These are phyloP conservation scores for Amanita pallidorosea DNA, from an alignment of 768 basidiomycete genomes.

Conservation along the genomic window DNA sequence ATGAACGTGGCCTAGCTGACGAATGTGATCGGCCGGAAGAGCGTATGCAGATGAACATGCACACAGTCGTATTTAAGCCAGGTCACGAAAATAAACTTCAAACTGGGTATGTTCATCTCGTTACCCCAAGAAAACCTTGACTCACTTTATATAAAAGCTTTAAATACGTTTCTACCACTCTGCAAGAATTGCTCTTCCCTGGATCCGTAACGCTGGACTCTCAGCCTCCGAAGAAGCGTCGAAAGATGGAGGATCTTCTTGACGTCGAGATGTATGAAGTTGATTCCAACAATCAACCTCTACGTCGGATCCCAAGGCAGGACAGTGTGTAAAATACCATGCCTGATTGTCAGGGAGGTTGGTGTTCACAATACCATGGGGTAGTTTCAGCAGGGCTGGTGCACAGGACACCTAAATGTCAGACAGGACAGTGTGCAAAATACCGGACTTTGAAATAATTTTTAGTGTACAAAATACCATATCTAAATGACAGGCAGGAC, in stretches of 20 bases:
- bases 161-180: conserved; percentile 36
- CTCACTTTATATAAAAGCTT: conserved; percentile 23
- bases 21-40: conserved; percentile 10
- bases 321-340: too few relatives aligned
- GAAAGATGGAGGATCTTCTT: conserved; percentile 9
- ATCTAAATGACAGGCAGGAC: too few relatives aligned
- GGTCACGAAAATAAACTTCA: conserved; percentile 25
- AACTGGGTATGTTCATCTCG: conserved; percentile 29
- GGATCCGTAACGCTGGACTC: conserved; percentile 8
- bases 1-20: conserved; percentile 6
- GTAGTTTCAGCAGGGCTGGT: too few relatives aligned
- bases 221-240: conserved; percentile 25
- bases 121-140: background rate
- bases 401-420: too few relatives aligned
- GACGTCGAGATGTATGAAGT: conserved; percentile 3
- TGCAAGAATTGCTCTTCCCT: conserved; percentile 37
- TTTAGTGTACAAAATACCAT: too few relatives aligned
- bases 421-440: too few relatives aligned
- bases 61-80: conserved; percentile 40
- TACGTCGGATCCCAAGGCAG: background rate
- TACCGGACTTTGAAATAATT: too few relatives aligned
- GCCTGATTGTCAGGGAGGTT: too few relatives aligned
- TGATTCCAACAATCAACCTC: background rate
- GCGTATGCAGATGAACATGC: conserved; percentile 31
- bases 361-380: too few relatives aligned